A percentile compares a stretch with the other conserved stretches of the same genome.
These are phyloP conservation scores for Bimuria novae-zelandiae DNA, from an alignment of 2,329 filamentous ascomycete genomes.

Conservation along the genomic window DNA sequence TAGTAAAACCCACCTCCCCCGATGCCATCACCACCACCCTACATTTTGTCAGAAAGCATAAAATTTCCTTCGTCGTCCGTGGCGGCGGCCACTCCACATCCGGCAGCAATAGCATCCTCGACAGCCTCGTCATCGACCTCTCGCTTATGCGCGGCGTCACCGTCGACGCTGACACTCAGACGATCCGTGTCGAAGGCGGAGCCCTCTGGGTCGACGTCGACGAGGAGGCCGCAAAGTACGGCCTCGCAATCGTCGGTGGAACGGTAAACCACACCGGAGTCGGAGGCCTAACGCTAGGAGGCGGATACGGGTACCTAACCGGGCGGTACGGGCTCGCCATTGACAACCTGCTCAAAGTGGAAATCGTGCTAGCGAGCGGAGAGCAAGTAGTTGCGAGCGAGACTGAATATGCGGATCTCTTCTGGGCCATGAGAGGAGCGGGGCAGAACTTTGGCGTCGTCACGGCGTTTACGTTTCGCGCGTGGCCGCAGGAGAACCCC, in stretches of 20 bases:
- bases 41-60: slow-evolving; percentile 25
- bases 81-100: slow-evolving; percentile 63
- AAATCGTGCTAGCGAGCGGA: slow-evolving; percentile 44
- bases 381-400: slow-evolving; percentile 39
- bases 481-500: slow-evolving; percentile 32
- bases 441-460: slow-evolving; percentile 44
- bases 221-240: slow-evolving; percentile 53
- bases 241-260: slow-evolving; percentile 64
- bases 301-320: slow-evolving; percentile 63
- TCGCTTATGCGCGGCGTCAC: slow-evolving; percentile 55
- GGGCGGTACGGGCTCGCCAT: slow-evolving; percentile 58
- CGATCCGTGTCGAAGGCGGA: slow-evolving; percentile 58
- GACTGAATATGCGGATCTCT: slow-evolving; percentile 37
- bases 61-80: slow-evolving; percentile 58
- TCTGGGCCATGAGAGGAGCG: slow-evolving; percentile 47
- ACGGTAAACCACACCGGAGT: slow-evolving; percentile 68
- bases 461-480: slow-evolving; percentile 50
- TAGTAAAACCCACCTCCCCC: slow-evolving; percentile 25
- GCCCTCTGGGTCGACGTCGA: slow-evolving; percentile 62
- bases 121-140: slow-evolving; percentile 62
- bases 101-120: slow-evolving; percentile 55
- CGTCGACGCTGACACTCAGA: slow-evolving; percentile 53
- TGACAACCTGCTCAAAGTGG: slow-evolving; percentile 46
- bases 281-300: slow-evolving; percentile 59
- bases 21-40: slow-evolving; percentile 30